Evolutionary conservation across 2,329 filamentous ascomycete genomes (phyloP), one percentile per base, ranked within the genome.

Genomic region (Laburnicola sp.): DNA sequence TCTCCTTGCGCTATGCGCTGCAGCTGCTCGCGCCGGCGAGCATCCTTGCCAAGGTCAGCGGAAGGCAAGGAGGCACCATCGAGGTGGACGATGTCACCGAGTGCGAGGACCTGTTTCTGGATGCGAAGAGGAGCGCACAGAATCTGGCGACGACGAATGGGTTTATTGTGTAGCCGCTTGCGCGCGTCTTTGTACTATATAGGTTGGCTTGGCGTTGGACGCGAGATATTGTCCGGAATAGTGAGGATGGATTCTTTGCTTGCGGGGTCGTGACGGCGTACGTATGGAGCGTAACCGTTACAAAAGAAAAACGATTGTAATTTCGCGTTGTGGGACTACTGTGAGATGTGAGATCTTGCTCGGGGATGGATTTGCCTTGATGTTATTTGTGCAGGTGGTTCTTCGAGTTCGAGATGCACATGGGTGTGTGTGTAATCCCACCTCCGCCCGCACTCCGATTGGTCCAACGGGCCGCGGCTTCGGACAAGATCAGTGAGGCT

Each of bases 1-100:
- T 97, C 69, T 95, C 89, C 72, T 75, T 99, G 75, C 81, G 94
- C 62, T 99, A 99, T 77, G 93, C 92, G 62, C 78, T 99, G 70
- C 94, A 97, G 76, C 77, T 99, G 62, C 80, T 99, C 63, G 89
- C 91, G 25, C 92, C 92, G 2, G 87, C 91, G 45, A 93, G 89
- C 74, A 96, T 97, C 74, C 82, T 97, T 65, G 91, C 93, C 53
- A 87, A 89, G 70, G 89, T 94, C 11, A 70, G 72, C 28, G 76
- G 76, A 10, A 69, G 66, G 38, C 75, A 76, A 36, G 72, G 70
- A 23, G 69, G 46, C 80, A 82, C 58, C 65, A 79, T 79, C 44
- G 75, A 74, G 50, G 79, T 77, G 23, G 72, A 81, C 40, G 86
- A 86, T 59, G 82, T 85, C 48, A 78, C 76, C 54, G 78, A 80